Conservation (phyloP, 495 filamentous ascomycete species). For the Glutinoglossum americanum region DNA sequence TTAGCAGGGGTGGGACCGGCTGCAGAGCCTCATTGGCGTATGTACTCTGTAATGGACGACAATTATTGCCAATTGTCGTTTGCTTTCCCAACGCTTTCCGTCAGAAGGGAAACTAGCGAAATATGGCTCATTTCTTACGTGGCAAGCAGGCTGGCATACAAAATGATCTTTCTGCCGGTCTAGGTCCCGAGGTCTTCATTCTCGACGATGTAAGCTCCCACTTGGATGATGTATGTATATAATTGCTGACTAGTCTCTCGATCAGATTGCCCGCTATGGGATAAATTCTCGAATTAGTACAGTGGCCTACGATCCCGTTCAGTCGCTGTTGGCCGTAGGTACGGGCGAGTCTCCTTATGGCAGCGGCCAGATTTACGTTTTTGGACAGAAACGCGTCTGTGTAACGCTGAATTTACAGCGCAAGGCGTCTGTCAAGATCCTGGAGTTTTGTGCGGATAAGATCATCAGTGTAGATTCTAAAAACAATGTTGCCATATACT, state of each 20-base stretch:
- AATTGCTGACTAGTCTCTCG: slow-evolving; percentile 1
- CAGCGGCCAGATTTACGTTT: slow-evolving; percentile 70
- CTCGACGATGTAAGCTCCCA: slow-evolving; percentile 47
- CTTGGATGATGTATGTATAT: slow-evolving; percentile 4
- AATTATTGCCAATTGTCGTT: neutral
- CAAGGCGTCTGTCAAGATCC: slow-evolving; percentile 42
- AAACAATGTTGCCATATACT: slow-evolving; percentile 64
- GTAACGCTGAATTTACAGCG: slow-evolving; percentile 41
- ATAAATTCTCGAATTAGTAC: slow-evolving; percentile 70
- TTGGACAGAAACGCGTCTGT: slow-evolving; percentile 61
- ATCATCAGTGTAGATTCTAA: slow-evolving; percentile 64
- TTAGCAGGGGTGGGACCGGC: neutral
- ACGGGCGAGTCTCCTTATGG: slow-evolving; percentile 64
- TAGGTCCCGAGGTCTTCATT: slow-evolving; percentile 50
- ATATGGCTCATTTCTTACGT: slow-evolving; percentile 68
- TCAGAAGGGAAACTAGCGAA: neutral
- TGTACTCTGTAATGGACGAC: too few species aligned
- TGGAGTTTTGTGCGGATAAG: slow-evolving; percentile 61
- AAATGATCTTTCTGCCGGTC: slow-evolving; percentile 65
- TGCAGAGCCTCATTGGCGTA: neutral
- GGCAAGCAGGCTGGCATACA: slow-evolving; percentile 85
- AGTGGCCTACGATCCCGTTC: slow-evolving; percentile 76
- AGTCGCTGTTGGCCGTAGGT: slow-evolving; percentile 83
- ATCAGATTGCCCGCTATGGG: slow-evolving; percentile 55
- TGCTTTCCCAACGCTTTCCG: neutral